Evolutionary conservation across 768 basidiomycete genomes (phyloP).

Genomic region (Lactarius indigo): DNA sequence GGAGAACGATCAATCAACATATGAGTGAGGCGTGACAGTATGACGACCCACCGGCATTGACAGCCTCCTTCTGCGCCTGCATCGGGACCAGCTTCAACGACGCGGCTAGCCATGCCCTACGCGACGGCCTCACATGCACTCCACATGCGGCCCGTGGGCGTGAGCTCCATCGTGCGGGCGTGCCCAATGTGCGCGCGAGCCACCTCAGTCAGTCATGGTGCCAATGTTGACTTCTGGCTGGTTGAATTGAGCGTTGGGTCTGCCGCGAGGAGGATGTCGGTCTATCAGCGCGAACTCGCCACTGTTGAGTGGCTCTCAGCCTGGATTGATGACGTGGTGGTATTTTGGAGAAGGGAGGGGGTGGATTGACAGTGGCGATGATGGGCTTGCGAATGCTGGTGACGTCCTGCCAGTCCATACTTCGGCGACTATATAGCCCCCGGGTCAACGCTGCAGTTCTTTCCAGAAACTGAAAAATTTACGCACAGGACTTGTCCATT

Average conservation of each 20-base stretch:
- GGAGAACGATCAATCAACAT: constrained; percentile 1
- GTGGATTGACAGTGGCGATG: constrained; percentile 84
- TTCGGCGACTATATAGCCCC: constrained; percentile 67
- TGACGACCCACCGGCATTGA: constrained; percentile 65
- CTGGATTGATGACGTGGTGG: no score
- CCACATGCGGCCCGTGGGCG: constrained; percentile 82
- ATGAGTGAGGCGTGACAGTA: not conserved
- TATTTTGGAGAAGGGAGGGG: not conserved
- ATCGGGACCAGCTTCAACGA: constrained; percentile 66
- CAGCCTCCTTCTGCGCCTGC: constrained; percentile 88
- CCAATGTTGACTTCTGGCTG: constrained; percentile 97
- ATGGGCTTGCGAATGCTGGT: constrained; percentile 82
- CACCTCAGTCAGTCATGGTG: constrained; percentile 92
- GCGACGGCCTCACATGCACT: constrained; percentile 75
- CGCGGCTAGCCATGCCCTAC: constrained; percentile 85
- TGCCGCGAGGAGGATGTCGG: constrained; percentile 93
- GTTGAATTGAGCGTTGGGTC: constrained; percentile 85
- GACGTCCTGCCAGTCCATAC: constrained; percentile 81
- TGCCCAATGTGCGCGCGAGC: constrained; percentile 85
- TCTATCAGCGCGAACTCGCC: constrained; percentile 94
- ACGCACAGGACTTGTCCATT: constrained; percentile 90
- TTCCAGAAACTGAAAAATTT: not conserved
- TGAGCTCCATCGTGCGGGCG: constrained; percentile 92
- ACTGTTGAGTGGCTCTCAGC: no score
- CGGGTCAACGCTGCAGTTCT: not conserved